phyloP scores from a whole-genome alignment of 2,329 filamentous ascomycete species.

The Madurella fahalii region DNA sequence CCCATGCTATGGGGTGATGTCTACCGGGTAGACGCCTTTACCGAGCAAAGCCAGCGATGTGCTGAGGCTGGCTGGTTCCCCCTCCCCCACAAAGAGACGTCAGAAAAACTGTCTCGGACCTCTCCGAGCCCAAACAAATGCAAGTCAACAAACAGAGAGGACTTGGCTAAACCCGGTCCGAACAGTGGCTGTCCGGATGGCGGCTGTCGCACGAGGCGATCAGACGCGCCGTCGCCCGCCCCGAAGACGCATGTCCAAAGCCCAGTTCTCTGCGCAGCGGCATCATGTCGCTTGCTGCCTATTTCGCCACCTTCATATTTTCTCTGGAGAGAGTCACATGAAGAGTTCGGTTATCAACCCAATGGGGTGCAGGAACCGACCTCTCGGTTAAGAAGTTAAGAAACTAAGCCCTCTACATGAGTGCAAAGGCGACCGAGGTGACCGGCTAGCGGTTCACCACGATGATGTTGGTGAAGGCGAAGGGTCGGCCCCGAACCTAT shows the following conservation, averaged over 20 bases:
- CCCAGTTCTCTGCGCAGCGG: background rate
- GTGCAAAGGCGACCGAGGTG: no score
- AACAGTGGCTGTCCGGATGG: background rate
- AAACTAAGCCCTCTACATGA: no score
- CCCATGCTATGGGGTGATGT: background rate
- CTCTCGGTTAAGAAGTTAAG: no score
- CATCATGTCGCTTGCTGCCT: no score
- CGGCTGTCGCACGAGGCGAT: slow-evolving; percentile 9
- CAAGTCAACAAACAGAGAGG: background rate
- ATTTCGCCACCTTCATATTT: no score
- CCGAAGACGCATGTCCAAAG: background rate
- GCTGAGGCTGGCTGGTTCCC: no score
- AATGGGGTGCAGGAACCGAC: no score
- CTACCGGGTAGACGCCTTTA: background rate
- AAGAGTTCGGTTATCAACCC: no score
- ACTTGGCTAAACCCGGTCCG: background rate
- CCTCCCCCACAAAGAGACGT: background rate
- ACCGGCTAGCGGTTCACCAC: no score
- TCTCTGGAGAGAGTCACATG: no score
- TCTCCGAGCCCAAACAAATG: background rate
- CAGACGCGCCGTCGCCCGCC: slow-evolving; percentile 6
- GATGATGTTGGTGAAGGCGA: background rate
- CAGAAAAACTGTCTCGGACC: background rate
- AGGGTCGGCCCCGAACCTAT: no score
- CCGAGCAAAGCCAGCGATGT: background rate